A percentile compares a stretch with the other conserved stretches of the same genome.
phyloP scores from a whole-genome alignment of 495 filamentous ascomycete genomes.

The Thozetella sp. region DNA sequence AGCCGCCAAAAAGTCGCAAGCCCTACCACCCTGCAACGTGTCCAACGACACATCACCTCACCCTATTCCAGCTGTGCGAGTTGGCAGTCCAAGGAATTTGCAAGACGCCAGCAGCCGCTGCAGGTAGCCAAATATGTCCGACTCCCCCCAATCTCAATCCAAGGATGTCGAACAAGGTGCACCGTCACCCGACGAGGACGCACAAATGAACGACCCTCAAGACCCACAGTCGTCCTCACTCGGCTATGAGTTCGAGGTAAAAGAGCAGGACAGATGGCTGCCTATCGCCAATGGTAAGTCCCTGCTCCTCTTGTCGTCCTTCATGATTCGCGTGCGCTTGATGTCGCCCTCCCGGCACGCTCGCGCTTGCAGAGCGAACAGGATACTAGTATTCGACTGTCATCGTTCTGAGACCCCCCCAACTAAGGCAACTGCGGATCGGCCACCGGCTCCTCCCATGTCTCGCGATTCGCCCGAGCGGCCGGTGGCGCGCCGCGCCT shows the following conservation, averaged over 20 bases:
- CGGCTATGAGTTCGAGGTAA: slow-evolving; percentile 96
- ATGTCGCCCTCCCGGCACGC: slow-evolving; percentile 27
- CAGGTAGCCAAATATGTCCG: slow-evolving; percentile 86
- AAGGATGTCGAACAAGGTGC: slow-evolving; percentile 92
- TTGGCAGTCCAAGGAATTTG: slow-evolving; percentile 58
- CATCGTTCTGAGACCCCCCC: slow-evolving; percentile 41
- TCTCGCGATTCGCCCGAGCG: slow-evolving; percentile 53
- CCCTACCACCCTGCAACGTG: slow-evolving; percentile 56
- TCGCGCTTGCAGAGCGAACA: slow-evolving; percentile 32
- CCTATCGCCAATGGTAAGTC: slow-evolving; percentile 98
- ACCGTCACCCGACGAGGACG: slow-evolving; percentile 87
- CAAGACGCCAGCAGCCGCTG: slow-evolving; percentile 62
- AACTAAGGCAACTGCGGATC: slow-evolving; percentile 44
- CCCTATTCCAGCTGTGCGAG: slow-evolving; percentile 49
- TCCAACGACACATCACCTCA: slow-evolving; percentile 56
- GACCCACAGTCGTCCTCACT: slow-evolving; percentile 60
- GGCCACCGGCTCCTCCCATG: slow-evolving; percentile 38
- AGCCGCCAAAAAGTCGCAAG: slow-evolving; percentile 46
- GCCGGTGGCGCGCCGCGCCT: slow-evolving; percentile 40
- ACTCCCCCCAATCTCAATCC: slow-evolving; percentile 90
- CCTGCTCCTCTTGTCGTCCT: slow-evolving; percentile 59
- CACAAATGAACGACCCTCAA: slow-evolving; percentile 61
- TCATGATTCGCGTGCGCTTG: slow-evolving; percentile 43
- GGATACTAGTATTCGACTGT: slow-evolving; percentile 37
- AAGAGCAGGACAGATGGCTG: slow-evolving; percentile 99